Base-by-base conservation (phyloP, 257 asterid species). In the Primulina huaijiensis region DNA sequence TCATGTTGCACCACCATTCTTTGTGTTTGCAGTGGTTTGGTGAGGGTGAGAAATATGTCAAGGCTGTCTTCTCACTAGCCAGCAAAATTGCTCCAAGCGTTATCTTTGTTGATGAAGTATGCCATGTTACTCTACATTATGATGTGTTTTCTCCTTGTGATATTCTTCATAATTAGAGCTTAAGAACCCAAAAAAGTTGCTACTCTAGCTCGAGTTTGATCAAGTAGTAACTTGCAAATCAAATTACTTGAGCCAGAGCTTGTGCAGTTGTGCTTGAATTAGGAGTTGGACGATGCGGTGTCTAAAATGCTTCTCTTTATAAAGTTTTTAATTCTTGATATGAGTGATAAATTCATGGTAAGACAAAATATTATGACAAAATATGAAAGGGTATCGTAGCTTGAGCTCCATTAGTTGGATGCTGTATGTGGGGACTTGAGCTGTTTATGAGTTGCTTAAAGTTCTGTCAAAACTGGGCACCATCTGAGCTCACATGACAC, bases 1-100 rank as follows among this genome's bases (percentile, higher is more conserved):
- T 43, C 55, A 12, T 43, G 55, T 43, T 12, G 55, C 55, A 43
- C 50, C 50, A 43, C 7, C 2, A n/a, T 43, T 43, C 12, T 58
- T 58, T 20, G 12, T 58, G 11, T 58, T 71, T 23, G 53, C 72
- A 76, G 72, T 80, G 81, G 84, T 76, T 46, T 23, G 81, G 84
- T 58, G 84, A 80, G 16, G 71, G 71, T 58, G 83, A 79, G 55
- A 76, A 76, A 57, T 62, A 75, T 68, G 83, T 75, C 23, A 66
- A 75, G 69, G 81, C 81, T 5, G 37, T 80, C 33, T 76, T 74
- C 68, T 58, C 71, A 9, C 31, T 78, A 35, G 82, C 82, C 10
- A 74, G 76, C 53, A 74, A 78, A 62, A 52, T 78, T 56, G 78
- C 79, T 30, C 82, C 82, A 5, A 70, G 78, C 35, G 73, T 78